Base-by-base conservation (phyloP, 495 filamentous ascomycete species). In the Chaetomium fimeti region DNA sequence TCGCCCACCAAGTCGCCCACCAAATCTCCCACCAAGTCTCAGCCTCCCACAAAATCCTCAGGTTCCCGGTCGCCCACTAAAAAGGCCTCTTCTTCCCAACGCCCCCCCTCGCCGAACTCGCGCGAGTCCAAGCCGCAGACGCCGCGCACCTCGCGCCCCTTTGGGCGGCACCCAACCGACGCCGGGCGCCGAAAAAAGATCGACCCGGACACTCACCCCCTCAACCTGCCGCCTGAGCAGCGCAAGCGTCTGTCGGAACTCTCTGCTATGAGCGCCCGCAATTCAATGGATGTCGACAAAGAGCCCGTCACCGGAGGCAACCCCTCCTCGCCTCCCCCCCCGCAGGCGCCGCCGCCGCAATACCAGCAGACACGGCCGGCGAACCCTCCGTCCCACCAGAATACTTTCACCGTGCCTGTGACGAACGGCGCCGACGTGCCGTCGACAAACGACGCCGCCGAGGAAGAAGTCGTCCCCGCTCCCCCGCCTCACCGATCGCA, bases 171-270 rank as follows among this genome's bases (percentile, higher is more conserved):
- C 58, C 65, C 78, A 16, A 73, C 72, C 65, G 78, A 80, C 36
- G 68, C 75, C 40, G 70, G 69, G 27, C 74, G 79, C 57, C 68
- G 74, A 36, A 77, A 80, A 73, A 84, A 85, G 62, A 79, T 83
- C 76, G 89, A 91, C 71, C 82, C 82, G 56, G 85, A 91, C 66
- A 83, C 82, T 9, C 92, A 96, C 75, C 92, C 92, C 42, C 82
- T 96, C 56, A 96, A 97, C 72, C 85, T 93, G 38, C 91, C 88
- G 3, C 91, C 91, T 45, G 91, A 94, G 76, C 87, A 95, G 82
- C 83, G 89, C 65, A 88, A 86, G 75, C 87, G 88, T 61, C 75
- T 85, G 56, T 85, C 89, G 48, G 90, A 88, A 57, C 85, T 87
- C 58, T 86, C 89, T 76, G 88, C 86, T 67, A 85, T 85, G 72